Evolutionary conservation across 345 rosid genomes (phyloP), one percentile per base, ranked within the genome.

Genomic region (Melaleuca quinquenervia): DNA sequence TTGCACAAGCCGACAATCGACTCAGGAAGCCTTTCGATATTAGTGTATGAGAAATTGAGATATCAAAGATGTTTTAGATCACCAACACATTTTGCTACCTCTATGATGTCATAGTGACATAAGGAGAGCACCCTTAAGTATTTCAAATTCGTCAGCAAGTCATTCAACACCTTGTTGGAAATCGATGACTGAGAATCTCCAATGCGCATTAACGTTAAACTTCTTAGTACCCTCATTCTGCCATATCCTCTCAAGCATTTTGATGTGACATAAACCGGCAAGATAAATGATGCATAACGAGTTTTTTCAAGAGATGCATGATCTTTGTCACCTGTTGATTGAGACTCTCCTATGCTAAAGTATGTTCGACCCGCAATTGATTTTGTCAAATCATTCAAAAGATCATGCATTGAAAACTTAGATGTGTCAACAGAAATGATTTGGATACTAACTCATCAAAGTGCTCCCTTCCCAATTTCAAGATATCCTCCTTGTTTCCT

Each of bases 271-370:
- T 2, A 3, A 4, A 0, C 0, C 0, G 56, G 7, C 1, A 0
- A 20, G 2, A 20, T 0, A 10, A 53, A 53, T 53, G 56, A 53
- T 18, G 56, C 24, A 18, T 53, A 53, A 3, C 56, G 26, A 20
- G 56, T 24, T 20, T 3, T 53, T 10, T 3, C 26, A 1, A 53
- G 4, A 20, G 56, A 53, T 53, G 56, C 26, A 2, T 53, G 0
- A 7, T 53, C 56, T 53, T 53, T 24, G 18, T 53, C 20, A 18
- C 7, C 0, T 18, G 0, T 8, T 0, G 0, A 7, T 0, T 20
- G 55, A 53, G 55, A 53, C 55, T 53, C 55, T 8, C 22, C 3
- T 6, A 1, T 0, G 55, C 55, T 53, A 53, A 3, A 53, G 24
- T 22, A 53, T 20, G 20, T 53, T 1, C 11, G 10, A 53, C 56